phyloP scores from a whole-genome alignment of 2,329 filamentous ascomycete species.

The Intubia oerlemansii region DNA sequence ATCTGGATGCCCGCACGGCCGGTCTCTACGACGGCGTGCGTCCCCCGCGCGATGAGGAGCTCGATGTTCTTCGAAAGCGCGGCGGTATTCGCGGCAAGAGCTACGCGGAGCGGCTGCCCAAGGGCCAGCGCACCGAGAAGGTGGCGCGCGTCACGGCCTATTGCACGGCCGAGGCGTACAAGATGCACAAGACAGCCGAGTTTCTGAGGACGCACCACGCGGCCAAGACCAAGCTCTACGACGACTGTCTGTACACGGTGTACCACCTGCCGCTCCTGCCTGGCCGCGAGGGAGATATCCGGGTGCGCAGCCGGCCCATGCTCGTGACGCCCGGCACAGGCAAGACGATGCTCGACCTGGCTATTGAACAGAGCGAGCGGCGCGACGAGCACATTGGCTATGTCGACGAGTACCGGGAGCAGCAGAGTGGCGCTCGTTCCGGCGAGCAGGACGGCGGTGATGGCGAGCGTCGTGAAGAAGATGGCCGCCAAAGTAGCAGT shows the following conservation, averaged over 20 bases:
- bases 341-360: constrained; percentile 78
- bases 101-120: constrained; percentile 83
- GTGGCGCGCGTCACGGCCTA: constrained; percentile 84
- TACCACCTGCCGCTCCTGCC: constrained; percentile 82
- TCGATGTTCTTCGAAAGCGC: constrained; percentile 38
- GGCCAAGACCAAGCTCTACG: constrained; percentile 87
- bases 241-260: constrained; percentile 89
- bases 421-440: constrained; percentile 28
- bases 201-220: constrained; percentile 78
- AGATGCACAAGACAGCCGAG: constrained; percentile 67
- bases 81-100: constrained; percentile 56
- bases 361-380: constrained; percentile 84
- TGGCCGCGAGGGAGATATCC: constrained; percentile 68
- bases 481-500: background rate
- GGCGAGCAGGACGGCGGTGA: constrained; percentile 6
- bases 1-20: background rate
- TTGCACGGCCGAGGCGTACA: constrained; percentile 86
- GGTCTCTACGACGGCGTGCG: constrained; percentile 13
- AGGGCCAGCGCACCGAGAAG: constrained; percentile 69
- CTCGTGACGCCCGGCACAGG: constrained; percentile 77
- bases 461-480: background rate
- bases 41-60: constrained; percentile 46
- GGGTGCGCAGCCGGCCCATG: constrained; percentile 74
- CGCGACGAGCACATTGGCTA: constrained; percentile 84
- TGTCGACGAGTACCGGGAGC: too few relatives aligned